Base-by-base conservation (phyloP, 176 grass and related monocot species). In the Ensete glaucum region DNA sequence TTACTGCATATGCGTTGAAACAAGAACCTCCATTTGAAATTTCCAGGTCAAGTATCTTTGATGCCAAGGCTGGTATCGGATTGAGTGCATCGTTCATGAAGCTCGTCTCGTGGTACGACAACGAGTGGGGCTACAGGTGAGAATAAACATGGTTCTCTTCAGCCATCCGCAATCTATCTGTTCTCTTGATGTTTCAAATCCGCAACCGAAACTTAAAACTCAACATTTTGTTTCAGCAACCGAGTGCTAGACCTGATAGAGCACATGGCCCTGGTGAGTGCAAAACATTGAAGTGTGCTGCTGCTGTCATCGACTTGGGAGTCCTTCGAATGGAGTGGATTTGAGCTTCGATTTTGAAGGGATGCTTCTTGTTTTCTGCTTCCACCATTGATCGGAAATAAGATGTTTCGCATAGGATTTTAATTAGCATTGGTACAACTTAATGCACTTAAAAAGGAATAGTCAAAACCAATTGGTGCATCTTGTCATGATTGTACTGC, bases 121-220 rank as follows among this genome's bases (percentile, higher is more conserved):
- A 96, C 20, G 89, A 96, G 64, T 92, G 93, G 93, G 93, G 89
- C 63, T 92, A 96, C 77, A 92, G 89, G 93, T 86, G 63, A 86
- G 50, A 22, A 11, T 6, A 10, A 43, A 9, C 1, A 19, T 1
- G 0, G 9, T 9, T 64, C 12, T 43, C 13, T 72, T 12, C 16
- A 51, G 53, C 9, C 22, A 17, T 62, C 52, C 77, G 1, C 9
- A 10, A n/a, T 16, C 19, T 57, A 54, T 59, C 53, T 67, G 3
- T 24, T 27, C 62, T 27, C 62, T 79, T 9, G 59, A 25, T 69
- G 56, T 51, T n/a, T 67, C 49, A 43, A 21, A 27, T 53, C 52
- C 50, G 53, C 54, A 52, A 50, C 12, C 53, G 0, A 77, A 60
- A 19, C 13, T 22, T 55, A 4, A 43, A 53, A 64, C 59, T 74